Base-by-base conservation (phyloP, 371 early-diverging fungal genomes). In the Apophysomyces sp. region DNA sequence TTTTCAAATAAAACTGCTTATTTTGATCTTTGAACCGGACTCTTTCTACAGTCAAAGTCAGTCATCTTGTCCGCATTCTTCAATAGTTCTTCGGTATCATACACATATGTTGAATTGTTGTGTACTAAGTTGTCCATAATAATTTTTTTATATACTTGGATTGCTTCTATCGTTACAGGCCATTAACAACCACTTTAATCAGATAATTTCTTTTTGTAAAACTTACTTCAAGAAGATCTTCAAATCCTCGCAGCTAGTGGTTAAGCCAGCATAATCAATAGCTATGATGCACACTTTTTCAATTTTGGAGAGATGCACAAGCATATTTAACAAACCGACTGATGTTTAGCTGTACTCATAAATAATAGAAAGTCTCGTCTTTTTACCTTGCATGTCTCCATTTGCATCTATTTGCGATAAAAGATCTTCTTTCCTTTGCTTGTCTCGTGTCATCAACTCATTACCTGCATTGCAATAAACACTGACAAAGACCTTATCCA, bases 231-330 rank as follows among this genome's bases (percentile, higher is more conserved):
- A 55, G 57, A 69, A 62, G 40, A 69, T 36, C 57, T 55, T 64
- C 44, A 69, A 65, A 55, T 69, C 57, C 36, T 65, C 57, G 30
- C 57, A 52, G 57, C 62, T 65, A 52, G 62, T 62, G 32, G 65
- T 61, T 52, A 68, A 64, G 55, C 60, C 64, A 37, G 65, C 64
- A 64, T 61, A 61, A 56, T 64, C 65, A 52, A 68, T 64, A 40
- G 41, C 41, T 15, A 40, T n/a, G 16, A 12, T 40, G 41, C 18
- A 16, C 16, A 40, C 41, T 40, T n/a, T 3, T n/a, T 40, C 41
- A 15, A 15, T 40, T 15, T 15, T 5, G 16, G 41, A 40, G 16
- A 40, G 8, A 40, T 16, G 16, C 41, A 11, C 11, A n/a, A 40
- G 18, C 18, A 40, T 40, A 40, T 16, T 1, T 40, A 40, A 40